These are phyloP conservation scores for Russula abietina DNA, from an alignment of 768 basidiomycete species.

Conservation along the genomic window DNA sequence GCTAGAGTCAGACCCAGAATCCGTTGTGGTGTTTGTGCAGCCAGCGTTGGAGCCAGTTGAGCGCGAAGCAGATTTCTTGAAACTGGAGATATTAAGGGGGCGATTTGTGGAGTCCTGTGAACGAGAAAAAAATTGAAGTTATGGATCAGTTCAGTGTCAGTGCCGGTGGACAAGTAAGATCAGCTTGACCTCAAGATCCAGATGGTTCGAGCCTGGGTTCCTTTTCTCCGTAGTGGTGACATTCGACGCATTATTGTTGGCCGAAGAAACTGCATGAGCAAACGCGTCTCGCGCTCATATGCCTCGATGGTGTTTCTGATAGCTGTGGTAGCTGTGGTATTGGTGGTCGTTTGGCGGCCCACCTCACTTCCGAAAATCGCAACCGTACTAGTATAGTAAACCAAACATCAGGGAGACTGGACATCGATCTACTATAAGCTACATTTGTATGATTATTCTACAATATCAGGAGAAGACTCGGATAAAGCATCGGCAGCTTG, in stretches of 20 bases:
- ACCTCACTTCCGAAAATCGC: neutral
- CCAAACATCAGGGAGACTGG: no score
- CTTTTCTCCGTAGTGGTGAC: neutral
- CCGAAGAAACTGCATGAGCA: neutral
- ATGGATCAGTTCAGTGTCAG: neutral
- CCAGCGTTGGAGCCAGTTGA: neutral
- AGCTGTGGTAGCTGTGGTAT: no score
- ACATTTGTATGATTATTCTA: conserved; percentile 10
- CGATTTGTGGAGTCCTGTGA: neutral
- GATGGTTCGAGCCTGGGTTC: neutral
- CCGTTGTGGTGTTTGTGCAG: neutral
- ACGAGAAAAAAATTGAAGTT: neutral
- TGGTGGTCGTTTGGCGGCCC: neutral
- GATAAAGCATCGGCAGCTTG: no score
- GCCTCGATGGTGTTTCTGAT: no score
- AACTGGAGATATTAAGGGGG: conserved; percentile 12
- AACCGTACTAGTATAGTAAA: no score
- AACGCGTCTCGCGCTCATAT: no score
- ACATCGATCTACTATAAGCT: neutral
- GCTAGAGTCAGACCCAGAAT: neutral
- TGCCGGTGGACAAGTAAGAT: neutral
- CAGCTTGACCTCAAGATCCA: conserved; percentile 2
- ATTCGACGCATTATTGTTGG: neutral
- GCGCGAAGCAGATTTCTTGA: conserved; percentile 9
- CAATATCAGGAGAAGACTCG: conserved; percentile 17